Base-by-base conservation (phyloP, 345 rosid genomes). In the Hypericum perforatum region DNA sequence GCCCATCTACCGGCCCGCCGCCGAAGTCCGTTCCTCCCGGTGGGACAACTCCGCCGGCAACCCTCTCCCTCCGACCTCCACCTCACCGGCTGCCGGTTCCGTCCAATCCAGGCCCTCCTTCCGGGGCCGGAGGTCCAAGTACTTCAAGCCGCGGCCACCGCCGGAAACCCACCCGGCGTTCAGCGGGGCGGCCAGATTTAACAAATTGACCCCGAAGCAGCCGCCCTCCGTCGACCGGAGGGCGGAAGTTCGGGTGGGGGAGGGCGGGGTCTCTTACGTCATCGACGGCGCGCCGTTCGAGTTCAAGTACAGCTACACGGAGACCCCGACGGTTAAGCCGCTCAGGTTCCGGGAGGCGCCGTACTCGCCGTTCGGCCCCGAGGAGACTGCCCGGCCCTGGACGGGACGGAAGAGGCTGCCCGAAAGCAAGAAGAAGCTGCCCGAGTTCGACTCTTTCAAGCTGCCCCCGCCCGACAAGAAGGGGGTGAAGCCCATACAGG, bases 271-370 rank as follows among this genome's bases (percentile, higher is more conserved):
- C 45, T 66, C 94, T 39, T 87, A 79, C 58, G 79, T 83, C 43
- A 72, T 85, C 53, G 73, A 92, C 61, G 96, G 95, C 45, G 86
- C 96, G 48, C 96, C 98, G 22, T 92, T 83, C 32, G 94, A 87
- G 77, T 87, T 92, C 73, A 81, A 85, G 66, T 92, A 92, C 73
- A 92, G 98, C 62, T 92, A 88, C 70, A 83, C 96, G 13, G 96
- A 91, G 76, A 76, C 92, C 44, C 95, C 96, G 9, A 91, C 82
- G 63, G 75, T 67, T 48, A 79, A 73, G 77, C 96, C 98, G 8
- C 48, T 85, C 49, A 83, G 74, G 72, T 74, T 92, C 14, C 72
- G 86, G 59, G 96, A 88, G 72, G 65, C 94, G 8, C 78, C 96
- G 10, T 87, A 64, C 52, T 74, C 86, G 14, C 96, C 98, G 29